phyloP scores from a whole-genome alignment of 805 yeast species.

The Lipomyces sp. region DNA sequence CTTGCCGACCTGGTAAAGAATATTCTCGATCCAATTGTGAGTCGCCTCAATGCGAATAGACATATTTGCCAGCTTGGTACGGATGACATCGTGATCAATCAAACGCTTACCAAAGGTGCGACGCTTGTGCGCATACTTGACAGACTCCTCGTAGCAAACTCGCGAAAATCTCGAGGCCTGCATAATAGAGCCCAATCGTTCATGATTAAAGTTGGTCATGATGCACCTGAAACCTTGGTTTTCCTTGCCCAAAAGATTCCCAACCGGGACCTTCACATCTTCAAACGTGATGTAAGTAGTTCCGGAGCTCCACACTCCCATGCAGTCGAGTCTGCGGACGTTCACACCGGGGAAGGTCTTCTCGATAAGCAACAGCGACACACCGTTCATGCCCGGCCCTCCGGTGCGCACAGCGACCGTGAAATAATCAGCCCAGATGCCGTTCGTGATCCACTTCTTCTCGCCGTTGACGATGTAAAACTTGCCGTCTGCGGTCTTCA shows the following conservation, averaged over 20 bases:
- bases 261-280: slow-evolving; percentile 45
- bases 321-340: slow-evolving; percentile 41
- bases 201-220: slow-evolving; percentile 46
- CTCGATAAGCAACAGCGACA: slow-evolving; percentile 42
- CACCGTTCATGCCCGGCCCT: slow-evolving; percentile 40
- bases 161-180: slow-evolving; percentile 43
- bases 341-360: slow-evolving; percentile 39
- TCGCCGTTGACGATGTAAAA: slow-evolving; percentile 43
- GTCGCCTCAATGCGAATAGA: slow-evolving; percentile 43
- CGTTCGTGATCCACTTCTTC: slow-evolving; percentile 48
- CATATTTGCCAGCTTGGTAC: slow-evolving; percentile 44
- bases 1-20: slow-evolving; percentile 36
- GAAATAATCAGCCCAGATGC: slow-evolving; percentile 44
- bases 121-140: slow-evolving; percentile 42
- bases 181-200: slow-evolving; percentile 42
- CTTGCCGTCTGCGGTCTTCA: slow-evolving; percentile 41
- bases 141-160: slow-evolving; percentile 41
- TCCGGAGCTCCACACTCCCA: slow-evolving; percentile 45
- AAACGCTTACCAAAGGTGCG: slow-evolving; percentile 44
- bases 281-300: slow-evolving; percentile 44
- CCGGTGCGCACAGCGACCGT: slow-evolving; percentile 47
- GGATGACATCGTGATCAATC: slow-evolving; percentile 43
- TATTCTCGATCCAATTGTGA: slow-evolving; percentile 41
- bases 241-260: slow-evolving; percentile 41
- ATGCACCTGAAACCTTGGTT: slow-evolving; percentile 44